Evolutionary conservation across 2,329 filamentous ascomycete species (phyloP).

Genomic region (Phyllosticta citriasiana): DNA sequence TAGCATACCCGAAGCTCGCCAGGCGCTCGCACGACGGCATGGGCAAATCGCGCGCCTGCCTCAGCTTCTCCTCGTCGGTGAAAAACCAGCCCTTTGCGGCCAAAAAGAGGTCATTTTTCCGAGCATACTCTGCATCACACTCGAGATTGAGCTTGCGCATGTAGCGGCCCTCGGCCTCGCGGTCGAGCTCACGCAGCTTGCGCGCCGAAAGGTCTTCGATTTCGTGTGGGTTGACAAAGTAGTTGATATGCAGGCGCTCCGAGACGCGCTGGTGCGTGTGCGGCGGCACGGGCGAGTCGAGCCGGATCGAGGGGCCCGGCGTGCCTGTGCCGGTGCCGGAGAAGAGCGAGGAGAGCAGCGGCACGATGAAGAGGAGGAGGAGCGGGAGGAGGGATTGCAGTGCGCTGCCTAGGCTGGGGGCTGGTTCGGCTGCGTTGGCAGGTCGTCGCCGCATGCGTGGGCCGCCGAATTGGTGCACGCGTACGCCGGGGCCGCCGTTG

Average conservation of each 20-base stretch:
- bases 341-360: conserved; percentile 73
- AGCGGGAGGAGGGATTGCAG: conserved; percentile 75
- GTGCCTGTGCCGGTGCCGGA: conserved; percentile 41
- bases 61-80: conserved; percentile 69
- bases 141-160: conserved; percentile 56
- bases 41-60: conserved; percentile 53
- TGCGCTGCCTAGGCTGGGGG: conserved; percentile 40
- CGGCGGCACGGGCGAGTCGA: conserved; percentile 60
- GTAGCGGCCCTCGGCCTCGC: conserved; percentile 63
- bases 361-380: conserved; percentile 70
- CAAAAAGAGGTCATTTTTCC: conserved; percentile 58
- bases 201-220: conserved; percentile 58
- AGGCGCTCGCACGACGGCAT: conserved; percentile 51
- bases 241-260: conserved; percentile 61
- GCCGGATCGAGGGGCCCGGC: conserved; percentile 61
- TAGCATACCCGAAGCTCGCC: conserved; percentile 32
- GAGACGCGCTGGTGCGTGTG: conserved; percentile 67
- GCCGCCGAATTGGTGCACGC: conserved; percentile 93
- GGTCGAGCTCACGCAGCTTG: conserved; percentile 67
- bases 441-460: conserved; percentile 66
- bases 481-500: conserved; percentile 79
- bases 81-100: conserved; percentile 83
- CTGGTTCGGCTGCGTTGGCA: conserved; percentile 39
- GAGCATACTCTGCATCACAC: conserved; percentile 64
- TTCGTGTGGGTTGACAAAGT: conserved; percentile 75